Base-by-base conservation (phyloP, 2,329 filamentous ascomycete genomes). In the Aspergillus vadensis region DNA sequence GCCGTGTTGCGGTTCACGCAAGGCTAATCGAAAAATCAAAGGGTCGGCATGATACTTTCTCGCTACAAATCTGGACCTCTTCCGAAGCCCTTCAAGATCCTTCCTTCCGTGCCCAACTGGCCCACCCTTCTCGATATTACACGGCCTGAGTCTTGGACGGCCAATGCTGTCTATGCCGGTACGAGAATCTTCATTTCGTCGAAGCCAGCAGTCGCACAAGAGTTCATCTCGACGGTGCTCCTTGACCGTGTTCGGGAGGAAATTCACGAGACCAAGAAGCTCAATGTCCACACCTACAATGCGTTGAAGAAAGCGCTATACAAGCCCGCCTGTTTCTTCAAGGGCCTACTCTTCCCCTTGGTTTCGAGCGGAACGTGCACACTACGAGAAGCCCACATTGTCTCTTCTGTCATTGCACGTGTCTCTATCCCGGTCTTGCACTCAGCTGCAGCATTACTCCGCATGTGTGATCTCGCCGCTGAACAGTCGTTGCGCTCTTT, bases 61-160 rank as follows among this genome's bases (percentile, higher is more conserved):
- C 87, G 94, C 65, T 98, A 97, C 82, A 97, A 96, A 79, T 94
- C 91, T 14, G 95, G 95, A n/a, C 94, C 94, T 67, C 84, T 99
- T 32, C 95, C 95, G 19, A 99, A 99, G 78, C 94, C 94, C 0
- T 96, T 99, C 84, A 98, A 98, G 79, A 92, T 98, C 65, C 85
- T 99, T 8, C 95, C 95, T 2, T 93, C 92, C 0, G 86, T 98
- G 14, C 92, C 92, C 7, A 87, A 95, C 70, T 98, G 93, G 92
- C 91, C 95, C 73, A 90, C 92, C 19, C 90, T 97, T 39, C 86
- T 97, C 68, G 83, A 88, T 65, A 86, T 96, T 58, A 96, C 92
- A n/a, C 85, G 88, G 30, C 93, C 94, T 4, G 89, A 95, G 62
- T 79, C 79, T 62, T 90, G 87, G 87, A 91, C 91, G 1, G 82